Evolutionary conservation across 2,329 filamentous ascomycete species (phyloP).

Genomic region (Myotisia sp.): DNA sequence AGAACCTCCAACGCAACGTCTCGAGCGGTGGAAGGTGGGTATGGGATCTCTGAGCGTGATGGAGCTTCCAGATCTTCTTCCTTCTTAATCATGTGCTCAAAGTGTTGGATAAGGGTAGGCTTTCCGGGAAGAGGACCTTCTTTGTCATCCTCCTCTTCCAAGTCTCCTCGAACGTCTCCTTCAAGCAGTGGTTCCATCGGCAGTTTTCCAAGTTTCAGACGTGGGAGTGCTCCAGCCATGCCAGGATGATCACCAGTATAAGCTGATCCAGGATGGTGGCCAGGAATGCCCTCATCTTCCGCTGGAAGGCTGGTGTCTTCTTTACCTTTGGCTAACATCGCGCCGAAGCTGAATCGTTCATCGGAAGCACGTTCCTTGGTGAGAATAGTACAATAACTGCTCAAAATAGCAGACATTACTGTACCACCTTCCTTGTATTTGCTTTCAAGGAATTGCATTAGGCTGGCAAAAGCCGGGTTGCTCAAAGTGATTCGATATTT

Average conservation of each 20-base stretch:
- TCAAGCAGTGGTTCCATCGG: conserved; percentile 72
- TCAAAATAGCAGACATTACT: conserved; percentile 61
- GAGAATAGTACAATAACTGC: conserved; percentile 44
- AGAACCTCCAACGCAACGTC: conserved; percentile 92
- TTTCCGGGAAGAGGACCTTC: conserved; percentile 58
- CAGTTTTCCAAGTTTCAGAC: conserved; percentile 63
- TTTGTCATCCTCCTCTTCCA: conserved; percentile 70
- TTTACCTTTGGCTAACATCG: conserved; percentile 42
- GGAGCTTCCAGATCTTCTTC: conserved; percentile 80
- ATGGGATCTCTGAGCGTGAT: conserved; percentile 61
- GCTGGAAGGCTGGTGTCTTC: conserved; percentile 44
- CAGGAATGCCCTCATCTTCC: conserved; percentile 56
- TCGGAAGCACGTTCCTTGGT: conserved; percentile 45
- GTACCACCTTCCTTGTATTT: conserved; percentile 68
- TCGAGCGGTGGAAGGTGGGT: conserved; percentile 73
- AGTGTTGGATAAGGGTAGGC: conserved; percentile 67
- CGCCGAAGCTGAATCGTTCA: conserved; percentile 45
- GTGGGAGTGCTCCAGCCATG: conserved; percentile 42
- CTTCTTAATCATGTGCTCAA: conserved; percentile 73
- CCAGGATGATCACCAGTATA: conserved; percentile 44
- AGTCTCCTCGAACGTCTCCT: conserved; percentile 71
- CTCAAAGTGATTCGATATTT: conserved; percentile 88
- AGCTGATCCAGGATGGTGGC: conserved; percentile 51
- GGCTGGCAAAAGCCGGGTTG: conserved; percentile 62
- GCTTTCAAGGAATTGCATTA: conserved; percentile 81